Conservation (phyloP, 495 filamentous ascomycete species). For the Hypoxylon fuscum region DNA sequence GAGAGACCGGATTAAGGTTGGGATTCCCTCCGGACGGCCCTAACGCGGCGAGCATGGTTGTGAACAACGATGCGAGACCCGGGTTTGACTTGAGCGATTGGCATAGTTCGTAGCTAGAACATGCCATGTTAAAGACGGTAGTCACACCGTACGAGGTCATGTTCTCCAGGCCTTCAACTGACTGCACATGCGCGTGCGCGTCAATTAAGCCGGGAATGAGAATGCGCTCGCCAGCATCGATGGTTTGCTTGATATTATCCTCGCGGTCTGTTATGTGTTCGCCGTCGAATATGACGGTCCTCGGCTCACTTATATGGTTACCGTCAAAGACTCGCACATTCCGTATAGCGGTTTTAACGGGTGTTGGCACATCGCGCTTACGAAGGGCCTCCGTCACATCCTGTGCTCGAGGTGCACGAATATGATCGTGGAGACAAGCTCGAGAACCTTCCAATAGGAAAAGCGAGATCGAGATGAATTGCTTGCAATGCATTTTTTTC, state of each 20-base stretch:
- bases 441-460: not conserved
- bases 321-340: conserved; percentile 42
- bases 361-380: conserved; percentile 11
- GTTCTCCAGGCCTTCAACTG: conserved; percentile 32
- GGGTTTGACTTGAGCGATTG: conserved; percentile 34
- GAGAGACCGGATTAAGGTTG: conserved; percentile 25
- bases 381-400: conserved; percentile 9
- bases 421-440: conserved; percentile 16
- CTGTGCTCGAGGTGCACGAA: conserved; percentile 2
- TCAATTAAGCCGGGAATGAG: conserved; percentile 52
- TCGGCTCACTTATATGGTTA: conserved; percentile 14
- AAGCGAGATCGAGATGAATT: not conserved
- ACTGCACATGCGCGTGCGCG: conserved; percentile 41
- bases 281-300: conserved; percentile 28
- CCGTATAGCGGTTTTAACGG: conserved; percentile 34
- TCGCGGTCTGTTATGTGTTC: conserved; percentile 27
- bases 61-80: conserved; percentile 41
- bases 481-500: conserved; percentile 12
- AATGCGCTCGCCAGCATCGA: conserved; percentile 44
- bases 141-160: conserved; percentile 50
- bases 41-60: conserved; percentile 40
- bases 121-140: conserved; percentile 48
- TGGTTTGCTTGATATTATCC: conserved; percentile 15
- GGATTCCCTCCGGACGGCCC: conserved; percentile 33
- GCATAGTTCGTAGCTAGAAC: conserved; percentile 41